Evolutionary conservation across 2,329 filamentous ascomycete genomes (phyloP).

Genomic region (Colletotrichum kahawae): DNA sequence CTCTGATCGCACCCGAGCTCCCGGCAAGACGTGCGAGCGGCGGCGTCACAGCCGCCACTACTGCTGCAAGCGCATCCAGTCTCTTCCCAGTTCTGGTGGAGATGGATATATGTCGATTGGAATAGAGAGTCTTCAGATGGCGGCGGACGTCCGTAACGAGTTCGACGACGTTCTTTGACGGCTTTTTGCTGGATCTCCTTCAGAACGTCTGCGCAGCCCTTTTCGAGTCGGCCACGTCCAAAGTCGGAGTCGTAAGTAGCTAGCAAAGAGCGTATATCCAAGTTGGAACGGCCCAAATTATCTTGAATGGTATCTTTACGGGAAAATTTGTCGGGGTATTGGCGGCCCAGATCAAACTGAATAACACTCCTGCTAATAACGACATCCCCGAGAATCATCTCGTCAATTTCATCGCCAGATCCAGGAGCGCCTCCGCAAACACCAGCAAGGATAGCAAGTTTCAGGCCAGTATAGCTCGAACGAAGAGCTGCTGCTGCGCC

Average conservation of each 20-base stretch:
- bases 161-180: background rate
- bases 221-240: background rate
- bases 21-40: background rate
- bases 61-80: background rate
- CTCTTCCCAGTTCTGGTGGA: background rate
- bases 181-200: background rate
- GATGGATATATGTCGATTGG: background rate
- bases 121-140: background rate
- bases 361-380: conserved; percentile 32
- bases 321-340: conserved; percentile 15
- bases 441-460: conserved; percentile 26
- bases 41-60: background rate
- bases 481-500: conserved; percentile 17
- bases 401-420: background rate
- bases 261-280: background rate
- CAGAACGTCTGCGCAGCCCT: background rate
- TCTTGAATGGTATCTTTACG: conserved; percentile 27
- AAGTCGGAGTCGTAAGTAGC: background rate
- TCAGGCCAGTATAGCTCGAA: conserved; percentile 23
- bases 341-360: conserved; percentile 25
- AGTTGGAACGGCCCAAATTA: conserved; percentile 23
- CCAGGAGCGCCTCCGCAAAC: conserved; percentile 28
- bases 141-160: background rate
- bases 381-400: conserved; percentile 31
- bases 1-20: background rate